These are phyloP conservation scores for Naganishia sp. DNA, from an alignment of 1,284 basidiomycete genomes.

Conservation along the genomic window DNA sequence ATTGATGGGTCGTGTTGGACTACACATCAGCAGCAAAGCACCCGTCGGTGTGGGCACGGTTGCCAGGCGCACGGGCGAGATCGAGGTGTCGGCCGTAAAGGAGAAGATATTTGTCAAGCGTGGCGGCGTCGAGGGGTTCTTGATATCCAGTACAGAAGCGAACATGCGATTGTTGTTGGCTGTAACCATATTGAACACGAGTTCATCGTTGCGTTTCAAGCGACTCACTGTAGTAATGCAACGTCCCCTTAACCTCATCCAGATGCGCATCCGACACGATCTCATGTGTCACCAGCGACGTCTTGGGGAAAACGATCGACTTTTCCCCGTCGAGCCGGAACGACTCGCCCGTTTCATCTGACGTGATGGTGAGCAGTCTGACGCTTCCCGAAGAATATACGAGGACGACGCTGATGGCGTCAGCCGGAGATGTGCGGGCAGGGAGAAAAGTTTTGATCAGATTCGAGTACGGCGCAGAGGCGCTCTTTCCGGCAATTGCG, in stretches of 20 bases:
- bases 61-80: neutral
- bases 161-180: constrained; percentile 26
- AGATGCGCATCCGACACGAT: constrained; percentile 23
- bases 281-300: constrained; percentile 20
- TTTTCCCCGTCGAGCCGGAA: constrained; percentile 15
- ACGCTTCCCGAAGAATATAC: constrained; percentile 22
- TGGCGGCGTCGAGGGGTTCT: constrained; percentile 7
- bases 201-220: no score
- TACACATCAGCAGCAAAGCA: constrained; percentile 23
- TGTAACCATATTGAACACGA: neutral
- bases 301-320: constrained; percentile 12
- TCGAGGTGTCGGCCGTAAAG: constrained; percentile 3
- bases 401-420: constrained; percentile 17
- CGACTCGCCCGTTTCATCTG: neutral
- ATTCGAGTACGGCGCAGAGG: constrained; percentile 9
- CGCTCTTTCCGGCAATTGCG: constrained; percentile 13
- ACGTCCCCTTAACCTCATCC: constrained; percentile 14
- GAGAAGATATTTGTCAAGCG: constrained; percentile 15
- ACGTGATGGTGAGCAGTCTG: constrained; percentile 13
- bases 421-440: constrained; percentile 2
- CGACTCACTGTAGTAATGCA: constrained; percentile 26
- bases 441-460: constrained; percentile 25
- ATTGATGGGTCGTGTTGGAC: constrained; percentile 1
- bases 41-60: constrained; percentile 31
- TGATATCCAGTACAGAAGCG: constrained; percentile 21